Base-by-base conservation (phyloP, 2,329 filamentous ascomycete genomes). In the Tolypocladium nubicola region DNA sequence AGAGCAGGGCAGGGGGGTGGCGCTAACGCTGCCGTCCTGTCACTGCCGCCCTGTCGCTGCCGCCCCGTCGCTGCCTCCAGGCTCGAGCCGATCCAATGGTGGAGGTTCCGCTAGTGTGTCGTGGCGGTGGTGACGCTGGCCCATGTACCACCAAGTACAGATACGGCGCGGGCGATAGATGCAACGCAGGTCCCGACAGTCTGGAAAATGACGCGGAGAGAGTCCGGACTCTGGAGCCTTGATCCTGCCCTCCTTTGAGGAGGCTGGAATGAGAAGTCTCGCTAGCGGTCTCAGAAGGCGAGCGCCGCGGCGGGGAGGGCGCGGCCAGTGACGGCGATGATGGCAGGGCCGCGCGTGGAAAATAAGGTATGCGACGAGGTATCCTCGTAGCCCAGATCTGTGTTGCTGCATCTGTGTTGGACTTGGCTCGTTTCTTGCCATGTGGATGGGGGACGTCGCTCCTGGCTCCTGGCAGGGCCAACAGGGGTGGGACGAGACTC, bases 131-230 rank as follows among this genome's bases (percentile, higher is more conserved):
- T 23, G 14, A 33, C 45, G 13, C 45, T 26, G 21, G 14, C 38
- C 52, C 21, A 40, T 11, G 37, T 49, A 49, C 45, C 26, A 26
- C 45, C 45, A 33, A 30, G 53, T 23, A 55, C 39, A 14, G 10
- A 40, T 14, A 52, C 37, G 11, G 52, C 59, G 65, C 59, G 56
- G 54, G 50, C 60, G 61, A 58, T 16, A 55, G 40, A 52, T 59
- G 39, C 58, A 61, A 58, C 62, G 65, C 61, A 63, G 63, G 63
- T 67, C 65, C 68, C 68, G 68, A 70, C 67, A 68, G 66, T 65
- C 56, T 70, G 68, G 68, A 70, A 70, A 70, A 70, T 70, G 30
- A 55, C 55, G 55, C 55, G 49, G 55, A 45, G 38, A 21, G 6
- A 23, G 39, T 40, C 53, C 53, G 53, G 6, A 23, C 26, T 40